phyloP scores from a whole-genome alignment of 805 yeast genomes.

The Metschnikowia continentalis region DNA sequence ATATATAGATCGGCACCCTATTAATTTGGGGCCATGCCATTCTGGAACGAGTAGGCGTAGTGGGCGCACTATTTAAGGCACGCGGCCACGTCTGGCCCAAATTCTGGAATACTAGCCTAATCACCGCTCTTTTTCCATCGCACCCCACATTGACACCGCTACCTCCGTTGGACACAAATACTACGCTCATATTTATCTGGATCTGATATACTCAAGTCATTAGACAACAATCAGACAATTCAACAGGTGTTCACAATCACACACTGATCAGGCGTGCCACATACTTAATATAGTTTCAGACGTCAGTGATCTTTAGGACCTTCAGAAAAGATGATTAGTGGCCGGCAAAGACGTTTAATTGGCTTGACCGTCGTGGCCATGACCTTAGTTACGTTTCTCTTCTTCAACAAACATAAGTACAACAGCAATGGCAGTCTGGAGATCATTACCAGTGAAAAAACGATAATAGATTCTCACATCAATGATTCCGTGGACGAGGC shows the following conservation, averaged over 20 bases:
- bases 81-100: background rate
- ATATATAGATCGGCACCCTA: no score
- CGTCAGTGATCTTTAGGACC: no score
- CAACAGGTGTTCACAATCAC: no score
- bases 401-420: slow-evolving; percentile 31
- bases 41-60: no score
- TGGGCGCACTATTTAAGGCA: background rate
- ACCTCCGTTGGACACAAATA: background rate
- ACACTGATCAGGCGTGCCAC: no score
- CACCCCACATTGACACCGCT: slow-evolving; percentile 1
- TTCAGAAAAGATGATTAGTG: background rate
- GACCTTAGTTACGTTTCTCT: slow-evolving; percentile 18
- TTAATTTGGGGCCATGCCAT: no score
- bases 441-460: slow-evolving; percentile 14
- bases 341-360: slow-evolving; percentile 5
- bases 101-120: background rate
- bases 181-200: no score
- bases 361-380: slow-evolving; percentile 6
- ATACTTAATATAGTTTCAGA: no score
- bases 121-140: slow-evolving; percentile 1
- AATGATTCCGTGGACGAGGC: slow-evolving; percentile 38
- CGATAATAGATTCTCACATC: slow-evolving; percentile 30
- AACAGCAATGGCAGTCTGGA: slow-evolving; percentile 29
- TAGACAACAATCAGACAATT: no score
- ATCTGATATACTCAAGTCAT: no score